Evolutionary conservation across 1,284 basidiomycete species (phyloP), one percentile per base, ranked within the genome.

Genomic region (Pulveroboletus sp.): DNA sequence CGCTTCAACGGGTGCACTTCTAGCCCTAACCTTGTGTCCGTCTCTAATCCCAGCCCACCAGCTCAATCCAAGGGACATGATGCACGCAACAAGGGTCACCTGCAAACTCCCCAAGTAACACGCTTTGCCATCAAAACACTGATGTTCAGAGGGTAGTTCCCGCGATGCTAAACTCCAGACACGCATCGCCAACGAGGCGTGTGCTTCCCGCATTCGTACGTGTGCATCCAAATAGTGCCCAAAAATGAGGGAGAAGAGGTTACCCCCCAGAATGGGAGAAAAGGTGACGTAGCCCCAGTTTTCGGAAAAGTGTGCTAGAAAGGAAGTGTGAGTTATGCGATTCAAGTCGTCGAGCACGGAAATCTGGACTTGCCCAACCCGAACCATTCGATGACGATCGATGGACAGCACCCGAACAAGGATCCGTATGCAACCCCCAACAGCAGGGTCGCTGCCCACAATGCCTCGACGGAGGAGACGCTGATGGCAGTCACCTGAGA

Each of bases 231-330:
- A 79, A 60, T 91, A 87, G 40, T 76, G 76, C 1, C 94, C 94
- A 66, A 96, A 96, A 42, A 90, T 77, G 39, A 96, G 67, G 40
- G 92, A 94, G 73, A 95, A 92, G 2, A 93, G 50, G 74, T 96
- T 96, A 0, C 91, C 91, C 9, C 89, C 91, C 3, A 94, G 48
- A 56, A 94, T 81, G 2, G 94, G 92, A 0, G 89, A 83, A 20
- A 94, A 74, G 9, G 84, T 84, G 28, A 90, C 79, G 68, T 84
- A 91, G 18, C 94, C 94, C 87, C 87, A 95, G 71, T 96, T 96
- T 74, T 94, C 87, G 4, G 85, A 86, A 65, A 92, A 86, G 65
- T 88, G 87, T 17, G 75, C 85, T 87, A 56, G 33, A 15, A 24
- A 38, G 54, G 48, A 24, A 25, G 35, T 9, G 38, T 43, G 45